Evolutionary conservation across 73 alveolate species (phyloP), one percentile per base, ranked within the genome.

Genomic region (Halteria grandinella): DNA sequence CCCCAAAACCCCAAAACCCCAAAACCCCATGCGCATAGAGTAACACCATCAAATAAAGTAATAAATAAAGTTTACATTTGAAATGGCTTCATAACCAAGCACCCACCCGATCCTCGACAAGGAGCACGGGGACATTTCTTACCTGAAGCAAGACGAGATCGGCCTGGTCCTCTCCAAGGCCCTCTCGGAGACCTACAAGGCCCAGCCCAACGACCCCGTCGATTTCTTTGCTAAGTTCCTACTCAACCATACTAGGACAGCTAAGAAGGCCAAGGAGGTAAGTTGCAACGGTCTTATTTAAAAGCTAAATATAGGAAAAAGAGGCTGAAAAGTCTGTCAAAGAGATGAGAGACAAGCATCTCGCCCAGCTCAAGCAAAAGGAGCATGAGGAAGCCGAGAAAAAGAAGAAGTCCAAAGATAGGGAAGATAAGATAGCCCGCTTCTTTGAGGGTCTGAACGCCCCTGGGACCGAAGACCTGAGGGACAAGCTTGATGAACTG

Each of bases 171-270:
- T 91, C 25, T 45, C 89, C 18, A 85, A 87, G 44, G 99, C 97
- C 10, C 79, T 95, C 58, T 92, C 97, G 15, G 96, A 78, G 31
- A 55, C 94, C 53, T 92, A 92, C 63, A 73, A 76, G 62, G 77
- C 44, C 8, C 72, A 89, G 57, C 99, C 99, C 18, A 75, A 92
- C 70, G 90, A 92, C 79, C 99, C 97, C 5, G 86, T 95, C 17
- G 93, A 94, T 33, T 95, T 80, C 86, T 71, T 95, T 11, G 98
- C 96, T 11, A 94, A 95, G 44, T 95, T 98, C 97, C 90, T 95
- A 37, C 58, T 91, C 36, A 84, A 89, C 72, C 84, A 91, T 57
- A 54, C 91, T 36, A 66, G 87, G 70, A 84, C 78, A 8, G 39
- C 32, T 17, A 64, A 78, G 36, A 63, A 69, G 57, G n/a, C n/a